Conservation (phyloP, 2,329 filamentous ascomycete genomes). For the Rhexocercosporidium sp. region DNA sequence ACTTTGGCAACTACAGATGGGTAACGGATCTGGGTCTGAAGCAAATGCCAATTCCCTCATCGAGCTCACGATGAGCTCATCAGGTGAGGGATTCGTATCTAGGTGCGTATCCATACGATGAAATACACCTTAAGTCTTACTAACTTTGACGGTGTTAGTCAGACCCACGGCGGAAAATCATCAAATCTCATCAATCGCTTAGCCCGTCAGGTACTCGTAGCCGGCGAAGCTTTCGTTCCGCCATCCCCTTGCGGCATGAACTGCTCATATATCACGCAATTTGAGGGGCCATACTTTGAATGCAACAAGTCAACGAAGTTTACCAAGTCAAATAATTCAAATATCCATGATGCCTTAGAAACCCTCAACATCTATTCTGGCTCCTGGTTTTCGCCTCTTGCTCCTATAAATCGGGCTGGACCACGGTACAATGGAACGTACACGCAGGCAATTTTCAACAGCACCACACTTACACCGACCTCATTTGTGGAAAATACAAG, state of each 20-base stretch:
- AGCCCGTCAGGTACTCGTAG: constrained; percentile 26
- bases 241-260: constrained; percentile 31
- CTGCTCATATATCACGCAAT: constrained; percentile 28
- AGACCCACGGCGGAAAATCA: constrained; percentile 9
- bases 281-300: constrained; percentile 28
- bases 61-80: constrained; percentile 9
- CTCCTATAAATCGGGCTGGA: background rate
- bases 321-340: constrained; percentile 7
- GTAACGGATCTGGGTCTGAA: constrained; percentile 29
- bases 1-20: constrained; percentile 26
- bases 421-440: constrained; percentile 29
- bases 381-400: constrained; percentile 1
- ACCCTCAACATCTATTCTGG: constrained; percentile 19
- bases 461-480: constrained; percentile 15
- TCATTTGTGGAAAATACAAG: background rate
- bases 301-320: constrained; percentile 23
- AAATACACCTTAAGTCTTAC: background rate
- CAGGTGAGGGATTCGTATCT: constrained; percentile 20
- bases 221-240: constrained; percentile 24
- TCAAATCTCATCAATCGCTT: constrained; percentile 25
- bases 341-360: background rate
- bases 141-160: background rate
- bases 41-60: constrained; percentile 25
- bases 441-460: constrained; percentile 19
- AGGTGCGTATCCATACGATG: constrained; percentile 6